Conservation (phyloP, 1,139 yeast genomes). For the Tardiomyces blankii region DNA sequence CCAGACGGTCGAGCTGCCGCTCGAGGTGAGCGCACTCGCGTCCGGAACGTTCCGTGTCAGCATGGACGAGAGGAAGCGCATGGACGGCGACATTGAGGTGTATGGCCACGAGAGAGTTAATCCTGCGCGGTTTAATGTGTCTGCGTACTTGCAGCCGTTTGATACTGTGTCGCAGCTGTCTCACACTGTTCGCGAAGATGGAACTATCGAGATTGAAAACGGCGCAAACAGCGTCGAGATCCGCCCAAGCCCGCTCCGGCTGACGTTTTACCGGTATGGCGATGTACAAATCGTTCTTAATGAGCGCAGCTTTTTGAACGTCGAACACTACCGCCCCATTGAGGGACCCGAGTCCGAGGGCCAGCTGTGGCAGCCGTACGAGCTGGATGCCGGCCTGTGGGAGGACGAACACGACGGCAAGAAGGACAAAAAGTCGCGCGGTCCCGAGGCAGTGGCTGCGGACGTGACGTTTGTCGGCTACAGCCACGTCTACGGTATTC, state of each 20-base stretch:
- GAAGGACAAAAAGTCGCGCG: constrained; percentile 55
- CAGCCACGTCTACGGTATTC: constrained; percentile 73
- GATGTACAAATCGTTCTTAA: constrained; percentile 47
- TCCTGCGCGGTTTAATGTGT: constrained; percentile 11
- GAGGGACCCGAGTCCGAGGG: constrained; percentile 21
- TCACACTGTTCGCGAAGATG: constrained; percentile 9
- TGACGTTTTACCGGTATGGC: constrained; percentile 37
- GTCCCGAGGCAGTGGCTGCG: constrained; percentile 82
- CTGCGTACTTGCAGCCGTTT: constrained; percentile 6
- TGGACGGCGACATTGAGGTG: constrained; percentile 24
- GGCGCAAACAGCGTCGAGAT: constrained; percentile 31
- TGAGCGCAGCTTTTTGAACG: constrained; percentile 55
- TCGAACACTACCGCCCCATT: constrained; percentile 62
- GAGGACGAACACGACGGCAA: constrained; percentile 35
- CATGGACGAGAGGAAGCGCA: constrained; percentile 48
- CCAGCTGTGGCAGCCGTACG: constrained; percentile 11
- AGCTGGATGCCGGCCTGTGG: constrained; percentile 24
- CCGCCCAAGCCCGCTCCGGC: constrained; percentile 38
- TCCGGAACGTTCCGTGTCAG: constrained; percentile 47
- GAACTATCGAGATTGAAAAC: constrained; percentile 33
- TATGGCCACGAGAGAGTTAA: constrained; percentile 38
- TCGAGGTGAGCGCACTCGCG: constrained; percentile 43
- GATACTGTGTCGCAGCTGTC: constrained; percentile 1
- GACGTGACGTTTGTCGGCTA: constrained; percentile 60
- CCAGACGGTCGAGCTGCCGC: constrained; percentile 34